These are phyloP conservation scores for Exophiala viscosa DNA, from an alignment of 2,329 filamentous ascomycete genomes.

Conservation along the genomic window DNA sequence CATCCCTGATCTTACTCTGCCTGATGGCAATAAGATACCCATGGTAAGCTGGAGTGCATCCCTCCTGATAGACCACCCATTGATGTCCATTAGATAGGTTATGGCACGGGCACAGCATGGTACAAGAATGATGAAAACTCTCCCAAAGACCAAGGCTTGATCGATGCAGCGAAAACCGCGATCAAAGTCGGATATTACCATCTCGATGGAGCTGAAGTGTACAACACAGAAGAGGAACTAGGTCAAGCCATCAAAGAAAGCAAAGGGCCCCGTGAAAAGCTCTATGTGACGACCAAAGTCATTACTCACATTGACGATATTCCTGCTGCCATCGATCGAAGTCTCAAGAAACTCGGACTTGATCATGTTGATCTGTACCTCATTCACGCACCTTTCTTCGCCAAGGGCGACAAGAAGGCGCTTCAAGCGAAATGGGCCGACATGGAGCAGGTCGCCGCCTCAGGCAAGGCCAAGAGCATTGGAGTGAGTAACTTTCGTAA, in stretches of 20 bases:
- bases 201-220: constrained; percentile 60
- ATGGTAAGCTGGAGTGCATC: constrained; percentile 17
- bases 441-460: constrained; percentile 57
- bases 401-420: constrained; percentile 47
- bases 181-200: constrained; percentile 59
- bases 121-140: constrained; percentile 50
- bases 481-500: constrained; percentile 61
- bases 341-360: constrained; percentile 57
- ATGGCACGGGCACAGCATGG: constrained; percentile 63
- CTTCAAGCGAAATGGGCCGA: constrained; percentile 57
- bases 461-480: constrained; percentile 58
- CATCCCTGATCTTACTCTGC: constrained; percentile 26
- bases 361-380: constrained; percentile 64
- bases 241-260: constrained; percentile 48
- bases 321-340: constrained; percentile 51
- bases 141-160: constrained; percentile 50
- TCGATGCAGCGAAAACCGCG: constrained; percentile 56
- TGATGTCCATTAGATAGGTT: constrained; percentile 52
- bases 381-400: constrained; percentile 60
- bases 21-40: constrained; percentile 29
- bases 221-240: constrained; percentile 48
- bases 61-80: neutral
- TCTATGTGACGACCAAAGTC: constrained; percentile 58
- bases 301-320: constrained; percentile 53
- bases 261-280: constrained; percentile 43